phyloP scores from a whole-genome alignment of 2,329 filamentous ascomycete species.

The Neurospora sp. region DNA sequence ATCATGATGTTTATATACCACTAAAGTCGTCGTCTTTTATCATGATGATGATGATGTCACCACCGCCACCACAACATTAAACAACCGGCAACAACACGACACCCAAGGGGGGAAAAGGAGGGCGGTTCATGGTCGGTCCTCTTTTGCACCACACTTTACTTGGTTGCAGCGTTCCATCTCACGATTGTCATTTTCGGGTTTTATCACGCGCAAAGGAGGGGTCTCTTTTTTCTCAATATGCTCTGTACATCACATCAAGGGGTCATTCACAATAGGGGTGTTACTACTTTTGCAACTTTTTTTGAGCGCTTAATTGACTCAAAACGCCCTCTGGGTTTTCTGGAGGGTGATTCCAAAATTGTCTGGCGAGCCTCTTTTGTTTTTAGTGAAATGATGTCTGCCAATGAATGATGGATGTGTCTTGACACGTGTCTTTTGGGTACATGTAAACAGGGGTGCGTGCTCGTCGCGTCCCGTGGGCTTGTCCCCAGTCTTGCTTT shows the following conservation, averaged over 20 bases:
- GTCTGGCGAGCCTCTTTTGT: not conserved
- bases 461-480: not conserved
- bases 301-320: conserved; percentile 1
- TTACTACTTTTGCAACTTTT: not conserved
- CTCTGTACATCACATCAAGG: not conserved
- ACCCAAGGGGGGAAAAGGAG: not conserved
- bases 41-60: not conserved
- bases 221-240: not conserved
- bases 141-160: not conserved
- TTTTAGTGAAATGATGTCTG: not conserved
- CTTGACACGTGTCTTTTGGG: not conserved
- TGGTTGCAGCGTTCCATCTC: not conserved
- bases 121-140: not conserved
- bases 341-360: not conserved
- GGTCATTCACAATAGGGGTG: not conserved
- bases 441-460: not conserved
- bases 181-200: not conserved
- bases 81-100: not conserved
- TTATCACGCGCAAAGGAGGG: not conserved
- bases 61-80: not conserved
- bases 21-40: not conserved
- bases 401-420: not conserved
- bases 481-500: not conserved
- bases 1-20: not conserved
- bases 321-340: not conserved